These are phyloP conservation scores for Rutstroemia sp. DNA, from an alignment of 2,329 filamentous ascomycete species.

Conservation along the genomic window DNA sequence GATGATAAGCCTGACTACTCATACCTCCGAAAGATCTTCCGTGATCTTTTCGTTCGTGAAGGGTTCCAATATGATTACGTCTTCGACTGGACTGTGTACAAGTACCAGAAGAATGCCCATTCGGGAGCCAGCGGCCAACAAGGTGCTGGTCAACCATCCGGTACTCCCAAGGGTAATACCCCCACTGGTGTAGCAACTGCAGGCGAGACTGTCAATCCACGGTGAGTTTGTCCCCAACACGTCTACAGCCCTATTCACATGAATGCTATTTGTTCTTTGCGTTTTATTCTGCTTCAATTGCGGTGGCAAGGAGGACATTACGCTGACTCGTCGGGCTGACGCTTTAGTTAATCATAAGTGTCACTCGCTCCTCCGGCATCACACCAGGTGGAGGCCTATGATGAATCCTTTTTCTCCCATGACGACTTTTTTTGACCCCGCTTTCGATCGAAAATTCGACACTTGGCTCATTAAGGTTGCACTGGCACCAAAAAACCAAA, in stretches of 20 bases:
- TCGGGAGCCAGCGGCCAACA: slow-evolving; percentile 52
- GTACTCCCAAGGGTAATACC: no score
- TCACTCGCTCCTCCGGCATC: slow-evolving; percentile 49
- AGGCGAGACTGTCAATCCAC: slow-evolving; percentile 43
- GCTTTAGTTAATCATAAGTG: slow-evolving; percentile 78
- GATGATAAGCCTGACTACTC: slow-evolving; percentile 99
- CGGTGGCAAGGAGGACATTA: slow-evolving; percentile 66
- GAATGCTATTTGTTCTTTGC: slow-evolving; percentile 56
- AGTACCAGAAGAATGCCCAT: slow-evolving; percentile 94
- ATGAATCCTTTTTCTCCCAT: background rate
- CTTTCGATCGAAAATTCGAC: background rate
- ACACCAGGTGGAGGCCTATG: slow-evolving; percentile 43
- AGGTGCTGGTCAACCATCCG: slow-evolving; percentile 48
- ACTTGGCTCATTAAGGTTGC: background rate
- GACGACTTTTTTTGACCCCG: background rate
- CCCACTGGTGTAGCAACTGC: slow-evolving; percentile 53
- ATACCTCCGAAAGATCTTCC: slow-evolving; percentile 92
- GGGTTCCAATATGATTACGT: slow-evolving; percentile 99
- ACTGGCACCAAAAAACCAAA: background rate
- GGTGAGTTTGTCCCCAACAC: no score
- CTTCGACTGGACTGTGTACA: slow-evolving; percentile 99
- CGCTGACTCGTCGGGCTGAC: slow-evolving; percentile 73
- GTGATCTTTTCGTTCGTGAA: slow-evolving; percentile 95
- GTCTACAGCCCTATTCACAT: background rate
- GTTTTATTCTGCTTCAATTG: slow-evolving; percentile 68